A percentile compares a stretch with the other conserved stretches of the same genome.
These are phyloP conservation scores for Ceratocystis cacaofunesta DNA, from an alignment of 2,329 filamentous ascomycete species.

Conservation along the genomic window DNA sequence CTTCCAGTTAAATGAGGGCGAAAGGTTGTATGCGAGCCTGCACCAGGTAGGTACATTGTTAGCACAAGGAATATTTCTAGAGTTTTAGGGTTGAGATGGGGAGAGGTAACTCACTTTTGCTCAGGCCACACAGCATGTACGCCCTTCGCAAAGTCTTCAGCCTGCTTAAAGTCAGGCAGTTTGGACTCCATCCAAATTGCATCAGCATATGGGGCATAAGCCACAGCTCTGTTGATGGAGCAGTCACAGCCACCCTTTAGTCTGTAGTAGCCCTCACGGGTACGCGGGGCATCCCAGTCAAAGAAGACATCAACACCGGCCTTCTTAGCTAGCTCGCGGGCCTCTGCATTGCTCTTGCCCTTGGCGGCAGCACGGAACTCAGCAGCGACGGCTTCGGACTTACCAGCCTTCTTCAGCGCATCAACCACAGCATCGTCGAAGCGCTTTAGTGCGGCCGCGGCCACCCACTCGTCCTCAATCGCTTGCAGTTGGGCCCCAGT, in stretches of 20 bases:
- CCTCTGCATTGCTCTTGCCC: constrained; percentile 76
- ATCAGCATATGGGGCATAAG: constrained; percentile 86
- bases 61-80: constrained; percentile 17
- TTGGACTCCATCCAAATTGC: constrained; percentile 99
- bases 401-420: constrained; percentile 55
- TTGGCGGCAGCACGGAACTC: constrained; percentile 53
- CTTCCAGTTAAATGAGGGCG: constrained; percentile 99
- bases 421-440: constrained; percentile 84
- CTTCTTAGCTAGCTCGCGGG: constrained; percentile 60
- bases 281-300: constrained; percentile 89
- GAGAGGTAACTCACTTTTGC: constrained; percentile 57
- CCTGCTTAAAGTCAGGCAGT: constrained; percentile 79
- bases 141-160: constrained; percentile 80
- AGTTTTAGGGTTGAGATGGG: background rate
- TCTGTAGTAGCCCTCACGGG: constrained; percentile 88
- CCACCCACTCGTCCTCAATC: constrained; percentile 80
- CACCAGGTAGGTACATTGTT: background rate
- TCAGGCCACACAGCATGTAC: constrained; percentile 92
- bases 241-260: constrained; percentile 84
- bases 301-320: constrained; percentile 70
- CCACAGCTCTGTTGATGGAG: constrained; percentile 76
- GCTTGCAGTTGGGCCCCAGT: constrained; percentile 65
- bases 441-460: constrained; percentile 64
- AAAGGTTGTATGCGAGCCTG: constrained; percentile 93
- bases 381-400: constrained; percentile 49